Percentiles rank a stretch among this genome's conserved stretches.
phyloP scores from a whole-genome alignment of 345 rosid genomes.

The Euphorbia peplus region DNA sequence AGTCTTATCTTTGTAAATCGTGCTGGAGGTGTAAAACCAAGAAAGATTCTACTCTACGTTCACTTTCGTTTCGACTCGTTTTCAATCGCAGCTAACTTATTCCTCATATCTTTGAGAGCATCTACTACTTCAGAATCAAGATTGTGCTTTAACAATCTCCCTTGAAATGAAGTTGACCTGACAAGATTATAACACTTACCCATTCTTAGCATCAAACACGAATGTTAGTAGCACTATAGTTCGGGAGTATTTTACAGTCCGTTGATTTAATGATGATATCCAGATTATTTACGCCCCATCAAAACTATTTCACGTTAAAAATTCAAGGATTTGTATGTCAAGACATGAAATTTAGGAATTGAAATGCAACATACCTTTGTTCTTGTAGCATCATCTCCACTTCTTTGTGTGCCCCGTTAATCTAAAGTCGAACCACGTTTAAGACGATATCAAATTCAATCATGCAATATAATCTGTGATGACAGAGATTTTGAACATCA shows the following conservation, averaged over 20 bases:
- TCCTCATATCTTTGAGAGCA: conserved; percentile 80
- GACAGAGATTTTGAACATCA: conserved; percentile 3
- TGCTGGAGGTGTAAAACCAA: neutral
- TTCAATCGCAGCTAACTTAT: conserved; percentile 54
- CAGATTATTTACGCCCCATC: too few relatives aligned
- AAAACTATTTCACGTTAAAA: neutral
- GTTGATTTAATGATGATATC: neutral
- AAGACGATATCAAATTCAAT: neutral
- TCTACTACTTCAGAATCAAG: conserved; percentile 83
- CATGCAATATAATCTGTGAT: neutral
- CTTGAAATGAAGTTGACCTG: conserved; percentile 76
- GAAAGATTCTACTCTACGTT: neutral
- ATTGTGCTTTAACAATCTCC: conserved; percentile 78
- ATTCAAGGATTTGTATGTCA: too few relatives aligned
- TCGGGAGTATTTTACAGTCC: too few relatives aligned
- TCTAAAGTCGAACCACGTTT: conserved; percentile 37
- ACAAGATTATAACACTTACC: conserved; percentile 7
- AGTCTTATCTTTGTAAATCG: too few relatives aligned
- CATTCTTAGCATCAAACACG: neutral
- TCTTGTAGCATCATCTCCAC: conserved; percentile 69
- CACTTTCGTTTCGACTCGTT: conserved; percentile 40
- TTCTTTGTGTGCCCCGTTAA: conserved; percentile 72
- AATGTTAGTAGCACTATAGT: too few relatives aligned
- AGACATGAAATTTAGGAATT: too few relatives aligned
- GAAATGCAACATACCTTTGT: conserved; percentile 50